Base-by-base conservation (phyloP, 2,329 filamentous ascomycete genomes). In the Beauveria pseudobassiana region DNA sequence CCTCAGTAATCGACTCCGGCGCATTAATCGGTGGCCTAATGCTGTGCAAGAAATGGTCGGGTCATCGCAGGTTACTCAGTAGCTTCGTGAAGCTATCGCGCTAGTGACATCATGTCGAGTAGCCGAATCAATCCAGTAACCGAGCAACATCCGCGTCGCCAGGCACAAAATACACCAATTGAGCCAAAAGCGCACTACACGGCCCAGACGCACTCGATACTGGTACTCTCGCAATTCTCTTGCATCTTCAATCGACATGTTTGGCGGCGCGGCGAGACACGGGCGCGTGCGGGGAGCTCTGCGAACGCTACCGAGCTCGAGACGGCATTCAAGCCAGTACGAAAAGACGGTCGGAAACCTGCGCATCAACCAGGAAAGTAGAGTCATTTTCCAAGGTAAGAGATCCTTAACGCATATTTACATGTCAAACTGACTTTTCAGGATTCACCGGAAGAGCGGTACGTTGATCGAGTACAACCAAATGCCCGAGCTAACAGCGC, bases 361-460 rank as follows among this genome's bases (percentile, higher is more conserved):
- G 7, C 63, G 63, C 1, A 65, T 75, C 9, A 63, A 68, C 20
- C 62, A 64, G 9, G 58, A 67, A 26, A 73, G 70, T 1, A 66
- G 67, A n/a, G 71, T 76, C 3, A 73, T 76, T n/a, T 75, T 71
- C 34, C 73, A 76, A 65, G 74, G 72, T 70, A 55, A 5, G 52
- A 38, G 12, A 14, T 2, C 34, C 34, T 16, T 0, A 38, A 38
- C 16, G 34, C 6, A 38, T 16, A 6, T 6, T 38, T 6, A 8
- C 4, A 48, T 8, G 9, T 18, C 6, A 20, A 20, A 12, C 62
- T 60, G 22, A 24, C 50, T 2, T 1, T 1, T 9, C 0, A 76
- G 74, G 75, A 9, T 74, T 77, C 63, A 76, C 74, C 1, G 74
- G 75, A 4, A 71, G 70, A 65, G 73, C 73, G 18, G 75, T 76